Percentiles rank a stretch among this genome's conserved stretches.
Conservation (phyloP, 495 filamentous ascomycete genomes). For the Xylaria grammica region DNA sequence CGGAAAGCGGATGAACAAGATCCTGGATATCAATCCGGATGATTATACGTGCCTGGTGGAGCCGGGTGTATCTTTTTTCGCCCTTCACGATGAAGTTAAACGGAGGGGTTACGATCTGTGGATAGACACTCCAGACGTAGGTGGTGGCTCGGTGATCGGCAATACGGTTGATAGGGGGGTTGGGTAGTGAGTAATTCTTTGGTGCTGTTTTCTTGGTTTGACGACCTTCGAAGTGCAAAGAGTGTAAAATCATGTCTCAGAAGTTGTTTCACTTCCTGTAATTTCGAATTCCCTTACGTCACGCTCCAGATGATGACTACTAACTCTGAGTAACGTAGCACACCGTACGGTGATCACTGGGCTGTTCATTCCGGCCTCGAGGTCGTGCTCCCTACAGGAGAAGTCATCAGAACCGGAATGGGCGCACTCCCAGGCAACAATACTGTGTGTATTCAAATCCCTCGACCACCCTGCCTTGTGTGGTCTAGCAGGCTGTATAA, state of each 20-base stretch:
- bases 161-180: slow-evolving; percentile 60
- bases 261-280: too few species aligned
- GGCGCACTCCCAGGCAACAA: slow-evolving; percentile 52
- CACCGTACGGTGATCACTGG: slow-evolving; percentile 42
- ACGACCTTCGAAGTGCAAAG: too few species aligned
- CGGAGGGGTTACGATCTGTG: slow-evolving; percentile 35
- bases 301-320: too few species aligned
- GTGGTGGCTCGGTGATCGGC: slow-evolving; percentile 56
- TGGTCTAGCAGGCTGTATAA: too few species aligned
- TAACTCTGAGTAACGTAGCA: too few species aligned
- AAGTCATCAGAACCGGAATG: slow-evolving; percentile 61
- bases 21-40: slow-evolving; percentile 57
- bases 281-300: too few species aligned
- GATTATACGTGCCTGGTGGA: slow-evolving; percentile 58
- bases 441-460: slow-evolving; percentile 25
- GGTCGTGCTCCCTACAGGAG: slow-evolving; percentile 59
- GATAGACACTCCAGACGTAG: slow-evolving; percentile 51
- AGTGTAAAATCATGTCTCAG: too few species aligned
- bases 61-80: slow-evolving; percentile 57
- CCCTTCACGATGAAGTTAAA: slow-evolving; percentile 52
- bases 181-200: too few species aligned
- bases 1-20: slow-evolving; percentile 56
- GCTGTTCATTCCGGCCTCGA: slow-evolving; percentile 55
- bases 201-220: too few species aligned
- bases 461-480: too few species aligned